Evolutionary conservation across 805 yeast genomes (phyloP).

Genomic region (Wickerhamomyces ciferrii): DNA sequence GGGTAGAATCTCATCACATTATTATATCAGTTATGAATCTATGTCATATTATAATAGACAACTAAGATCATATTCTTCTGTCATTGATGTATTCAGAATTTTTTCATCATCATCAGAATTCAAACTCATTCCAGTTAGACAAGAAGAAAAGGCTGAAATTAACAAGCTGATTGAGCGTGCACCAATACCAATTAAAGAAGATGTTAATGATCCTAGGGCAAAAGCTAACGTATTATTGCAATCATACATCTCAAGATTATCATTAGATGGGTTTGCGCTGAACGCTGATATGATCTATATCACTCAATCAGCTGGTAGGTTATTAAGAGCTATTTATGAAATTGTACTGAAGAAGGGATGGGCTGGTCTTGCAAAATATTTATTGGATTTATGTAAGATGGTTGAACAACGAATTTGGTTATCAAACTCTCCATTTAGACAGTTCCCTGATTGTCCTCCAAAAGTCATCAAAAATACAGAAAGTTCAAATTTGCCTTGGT

Average conservation of each 20-base stretch:
- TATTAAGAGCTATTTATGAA: constrained; percentile 81
- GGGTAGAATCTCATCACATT: constrained; percentile 83
- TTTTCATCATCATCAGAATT: constrained; percentile 86
- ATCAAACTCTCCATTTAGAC: constrained; percentile 81
- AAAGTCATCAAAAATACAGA: constrained; percentile 75
- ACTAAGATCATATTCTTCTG: constrained; percentile 58
- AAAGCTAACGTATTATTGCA: constrained; percentile 80
- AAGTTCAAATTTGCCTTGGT: constrained; percentile 78
- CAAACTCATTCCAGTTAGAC: constrained; percentile 75
- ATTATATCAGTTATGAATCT: constrained; percentile 73
- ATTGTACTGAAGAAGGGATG: constrained; percentile 66
- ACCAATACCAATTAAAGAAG: constrained; percentile 84
- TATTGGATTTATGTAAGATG: constrained; percentile 70
- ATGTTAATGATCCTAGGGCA: constrained; percentile 62
- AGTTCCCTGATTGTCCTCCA: constrained; percentile 64
- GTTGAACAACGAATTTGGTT: constrained; percentile 82
- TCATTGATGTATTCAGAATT: constrained; percentile 70
- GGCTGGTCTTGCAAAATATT: constrained; percentile 53
- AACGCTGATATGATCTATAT: constrained; percentile 91
- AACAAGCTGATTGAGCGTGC: constrained; percentile 61
- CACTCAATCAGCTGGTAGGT: constrained; percentile 88
- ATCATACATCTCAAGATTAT: constrained; percentile 74
- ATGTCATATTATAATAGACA: constrained; percentile 60
- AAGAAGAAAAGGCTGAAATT: constrained; percentile 78
- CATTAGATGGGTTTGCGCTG: constrained; percentile 83